phyloP scores from a whole-genome alignment of 257 asterid genomes.

The Ajuga chamaepitys region DNA sequence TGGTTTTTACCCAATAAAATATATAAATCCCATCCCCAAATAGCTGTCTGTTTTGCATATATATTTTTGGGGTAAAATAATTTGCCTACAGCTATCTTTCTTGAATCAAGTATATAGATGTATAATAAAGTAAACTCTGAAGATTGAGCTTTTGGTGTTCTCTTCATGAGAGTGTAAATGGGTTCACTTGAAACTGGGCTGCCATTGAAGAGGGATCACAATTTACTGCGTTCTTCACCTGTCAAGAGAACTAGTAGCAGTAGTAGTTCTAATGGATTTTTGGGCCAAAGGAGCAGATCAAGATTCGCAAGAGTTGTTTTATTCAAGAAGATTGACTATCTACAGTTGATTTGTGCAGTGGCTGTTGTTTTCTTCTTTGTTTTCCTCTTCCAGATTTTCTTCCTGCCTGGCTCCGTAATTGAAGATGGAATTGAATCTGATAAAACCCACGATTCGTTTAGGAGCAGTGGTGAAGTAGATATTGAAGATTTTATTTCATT shows the following conservation, averaged over 20 bases:
- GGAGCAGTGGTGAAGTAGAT: slow-evolving; percentile 17
- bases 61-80: not conserved
- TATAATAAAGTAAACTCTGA: not conserved
- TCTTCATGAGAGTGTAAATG: slow-evolving; percentile 65
- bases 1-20: not conserved
- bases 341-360: slow-evolving; percentile 63
- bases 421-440: slow-evolving; percentile 41
- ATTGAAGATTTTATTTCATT: slow-evolving; percentile 31
- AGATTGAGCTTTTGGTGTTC: slow-evolving; percentile 11
- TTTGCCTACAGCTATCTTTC: slow-evolving; percentile 18
- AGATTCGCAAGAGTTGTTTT: slow-evolving; percentile 65
- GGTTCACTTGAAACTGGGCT: slow-evolving; percentile 73
- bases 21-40: slow-evolving; percentile 15
- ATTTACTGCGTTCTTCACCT: slow-evolving; percentile 43
- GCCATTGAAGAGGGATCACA: slow-evolving; percentile 57
- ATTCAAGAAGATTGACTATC: slow-evolving; percentile 53
- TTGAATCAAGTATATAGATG: slow-evolving; percentile 10
- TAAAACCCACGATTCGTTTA: slow-evolving; percentile 19
- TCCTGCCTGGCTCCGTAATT: slow-evolving; percentile 57
- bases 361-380: slow-evolving; percentile 60
- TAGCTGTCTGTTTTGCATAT: slow-evolving; percentile 10
- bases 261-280: slow-evolving; percentile 16
- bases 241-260: slow-evolving; percentile 15
- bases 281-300: slow-evolving; percentile 71
- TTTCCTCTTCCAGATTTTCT: slow-evolving; percentile 62